Percentiles rank a stretch among this genome's conserved stretches.
Evolutionary conservation across 306 rosid species (phyloP).

Genomic region (Inga laurina): DNA sequence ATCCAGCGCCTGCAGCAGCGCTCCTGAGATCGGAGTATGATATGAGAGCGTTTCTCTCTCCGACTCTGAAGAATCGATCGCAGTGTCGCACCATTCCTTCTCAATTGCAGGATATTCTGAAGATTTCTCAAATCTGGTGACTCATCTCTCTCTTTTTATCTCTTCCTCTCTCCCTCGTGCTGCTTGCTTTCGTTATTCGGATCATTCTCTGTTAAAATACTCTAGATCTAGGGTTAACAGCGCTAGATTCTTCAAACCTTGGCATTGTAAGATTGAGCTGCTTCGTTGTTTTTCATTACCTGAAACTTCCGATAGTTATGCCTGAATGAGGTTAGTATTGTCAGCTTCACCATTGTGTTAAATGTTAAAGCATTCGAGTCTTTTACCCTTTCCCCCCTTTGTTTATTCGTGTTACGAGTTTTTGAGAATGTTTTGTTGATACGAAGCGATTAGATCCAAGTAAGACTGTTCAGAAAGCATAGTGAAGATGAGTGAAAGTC

Average conservation of each 20-base stretch:
- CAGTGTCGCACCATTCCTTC: not conserved
- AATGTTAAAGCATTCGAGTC: not conserved
- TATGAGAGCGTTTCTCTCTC: not conserved
- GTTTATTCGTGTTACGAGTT: not conserved
- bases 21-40: not conserved
- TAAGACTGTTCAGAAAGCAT: not conserved
- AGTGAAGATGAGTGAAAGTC: slow-evolving; percentile 31
- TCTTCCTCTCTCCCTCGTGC: not conserved
- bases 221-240: slow-evolving; percentile 40
- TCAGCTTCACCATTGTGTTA: not conserved
- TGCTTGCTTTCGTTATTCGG: not conserved
- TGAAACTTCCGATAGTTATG: not conserved
- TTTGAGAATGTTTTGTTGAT: slow-evolving; percentile 1
- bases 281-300: not conserved
- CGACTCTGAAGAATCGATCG: not conserved
- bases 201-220: not conserved
- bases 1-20: not conserved
- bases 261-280: slow-evolving; percentile 28
- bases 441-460: not conserved
- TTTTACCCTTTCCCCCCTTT: not conserved
- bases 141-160: not conserved
- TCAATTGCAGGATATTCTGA: not conserved
- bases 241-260: slow-evolving; percentile 2
- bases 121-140: not conserved
- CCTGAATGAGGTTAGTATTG: slow-evolving; percentile 36